These are phyloP conservation scores for Fusarium sulawesiense DNA, from an alignment of 2,329 filamentous ascomycete genomes.

Conservation along the genomic window DNA sequence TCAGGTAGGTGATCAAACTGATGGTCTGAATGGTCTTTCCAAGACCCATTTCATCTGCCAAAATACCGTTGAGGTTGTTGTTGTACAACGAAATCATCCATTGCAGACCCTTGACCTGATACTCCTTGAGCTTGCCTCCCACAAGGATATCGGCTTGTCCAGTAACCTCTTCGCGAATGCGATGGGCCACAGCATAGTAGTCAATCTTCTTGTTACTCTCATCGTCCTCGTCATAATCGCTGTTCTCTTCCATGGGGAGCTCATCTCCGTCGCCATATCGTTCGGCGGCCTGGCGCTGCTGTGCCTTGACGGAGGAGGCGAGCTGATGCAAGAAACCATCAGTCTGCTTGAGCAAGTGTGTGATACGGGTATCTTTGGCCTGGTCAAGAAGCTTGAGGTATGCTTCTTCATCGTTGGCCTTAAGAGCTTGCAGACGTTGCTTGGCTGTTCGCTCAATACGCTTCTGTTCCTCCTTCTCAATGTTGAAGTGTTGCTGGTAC, in stretches of 20 bases:
- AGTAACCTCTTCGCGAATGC: constrained; percentile 90
- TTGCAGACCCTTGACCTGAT: constrained; percentile 97
- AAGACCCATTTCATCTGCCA: constrained; percentile 99
- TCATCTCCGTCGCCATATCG: constrained; percentile 76
- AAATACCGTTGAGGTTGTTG: constrained; percentile 98
- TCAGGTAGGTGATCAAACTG: constrained; percentile 95
- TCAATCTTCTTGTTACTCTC: constrained; percentile 86
- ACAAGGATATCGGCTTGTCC: constrained; percentile 87
- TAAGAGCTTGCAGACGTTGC: constrained; percentile 98
- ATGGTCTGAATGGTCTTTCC: constrained; percentile 99
- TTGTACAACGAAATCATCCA: constrained; percentile 99
- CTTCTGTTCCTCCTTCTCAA: constrained; percentile 99
- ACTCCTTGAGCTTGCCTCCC: constrained; percentile 94
- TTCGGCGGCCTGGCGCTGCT: constrained; percentile 86
- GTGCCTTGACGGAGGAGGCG: constrained; percentile 91
- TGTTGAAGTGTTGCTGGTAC: constrained; percentile 90
- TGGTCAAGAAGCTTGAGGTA: constrained; percentile 98
- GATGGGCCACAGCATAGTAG: constrained; percentile 98
- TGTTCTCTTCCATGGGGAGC: constrained; percentile 69
- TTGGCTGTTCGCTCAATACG: constrained; percentile 97
- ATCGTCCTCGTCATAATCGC: constrained; percentile 74
- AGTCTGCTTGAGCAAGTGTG: constrained; percentile 94
- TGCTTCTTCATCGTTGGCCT: constrained; percentile 98
- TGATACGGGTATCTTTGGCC: constrained; percentile 99
- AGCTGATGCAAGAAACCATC: constrained; percentile 97